Base-by-base conservation (phyloP, 1,284 basidiomycete species). In the Melampsora americana region DNA sequence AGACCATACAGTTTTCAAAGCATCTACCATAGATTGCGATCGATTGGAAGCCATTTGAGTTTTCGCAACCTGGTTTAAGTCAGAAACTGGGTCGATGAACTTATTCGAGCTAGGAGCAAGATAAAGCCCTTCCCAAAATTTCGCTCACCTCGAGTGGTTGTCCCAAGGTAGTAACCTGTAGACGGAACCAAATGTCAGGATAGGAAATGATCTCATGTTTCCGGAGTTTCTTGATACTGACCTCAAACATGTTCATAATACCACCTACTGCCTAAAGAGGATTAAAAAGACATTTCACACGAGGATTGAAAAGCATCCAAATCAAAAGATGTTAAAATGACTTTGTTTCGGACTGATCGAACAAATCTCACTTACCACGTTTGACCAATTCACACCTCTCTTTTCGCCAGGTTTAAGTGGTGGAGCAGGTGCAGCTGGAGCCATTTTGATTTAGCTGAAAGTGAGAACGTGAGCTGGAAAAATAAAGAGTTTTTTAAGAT, bases 21-120 rank as follows among this genome's bases (percentile, higher is more conserved):
- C 95, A 82, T 94, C 89, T 77, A 86, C 80, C 94, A 99, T 97
- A 16, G 90, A 87, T 83, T 99, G 93, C 16, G 87, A 89, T 78
- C 94, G 89, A 85, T 94, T 93, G 67, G 93, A 92, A 72, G 94
- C 94, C 94, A 97, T 96, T 83, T 97, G 95, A 14, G 96, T 99
- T 86, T 99, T 99, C 82, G 98, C 85, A 59, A 99, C 71, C 71
- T 74, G 42, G 20, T 42, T 1, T 42, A 56, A 11, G 28, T 53
- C 53, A 56, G 9, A 42, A 1, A 42, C 1, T 42, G 6, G 39
- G 39, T 42, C 39, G 39, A 42, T 42, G 6, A 12, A 42, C 39
- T 35, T 42, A 11, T 42, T 42, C 53, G 28, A 56, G 53, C 28
- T 56, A 6, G 12, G 6, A n/a, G 9, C 53, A 28, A n/a, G 53